These are phyloP conservation scores for Populus hybrid DNA, from an alignment of 441 rosid genomes.

Conservation along the genomic window DNA sequence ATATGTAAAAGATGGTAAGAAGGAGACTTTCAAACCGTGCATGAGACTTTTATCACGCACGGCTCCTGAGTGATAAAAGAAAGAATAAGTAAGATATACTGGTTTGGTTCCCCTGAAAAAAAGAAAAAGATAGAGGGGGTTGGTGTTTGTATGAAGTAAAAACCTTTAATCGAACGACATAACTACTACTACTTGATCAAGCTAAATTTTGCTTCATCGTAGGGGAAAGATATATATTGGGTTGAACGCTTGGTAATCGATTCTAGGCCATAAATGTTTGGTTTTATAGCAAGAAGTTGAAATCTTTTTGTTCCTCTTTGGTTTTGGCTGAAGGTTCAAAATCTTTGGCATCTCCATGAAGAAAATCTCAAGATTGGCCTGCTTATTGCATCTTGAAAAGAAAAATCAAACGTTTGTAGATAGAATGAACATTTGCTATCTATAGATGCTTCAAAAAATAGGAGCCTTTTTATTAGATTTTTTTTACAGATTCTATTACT, in stretches of 20 bases:
- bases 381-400: not conserved
- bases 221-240: not conserved
- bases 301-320: not conserved
- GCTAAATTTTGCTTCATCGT: not conserved
- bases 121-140: no score
- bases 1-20: no score
- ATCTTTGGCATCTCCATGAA: not conserved
- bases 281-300: not conserved
- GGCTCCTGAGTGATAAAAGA: no score
- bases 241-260: not conserved
- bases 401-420: not conserved
- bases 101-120: no score
- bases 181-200: not conserved
- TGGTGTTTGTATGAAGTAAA: not conserved
- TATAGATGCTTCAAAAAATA: not conserved
- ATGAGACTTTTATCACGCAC: no score
- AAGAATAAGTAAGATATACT: no score
- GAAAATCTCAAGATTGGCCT: not conserved
- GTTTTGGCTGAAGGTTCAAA: not conserved
- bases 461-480: not conserved
- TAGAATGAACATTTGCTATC: not conserved
- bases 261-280: not conserved
- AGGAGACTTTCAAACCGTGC: no score
- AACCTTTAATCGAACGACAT: not conserved
- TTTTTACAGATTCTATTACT: not conserved